phyloP scores from a whole-genome alignment of 169 alveolate species.

The Cryptosporidium felis region DNA sequence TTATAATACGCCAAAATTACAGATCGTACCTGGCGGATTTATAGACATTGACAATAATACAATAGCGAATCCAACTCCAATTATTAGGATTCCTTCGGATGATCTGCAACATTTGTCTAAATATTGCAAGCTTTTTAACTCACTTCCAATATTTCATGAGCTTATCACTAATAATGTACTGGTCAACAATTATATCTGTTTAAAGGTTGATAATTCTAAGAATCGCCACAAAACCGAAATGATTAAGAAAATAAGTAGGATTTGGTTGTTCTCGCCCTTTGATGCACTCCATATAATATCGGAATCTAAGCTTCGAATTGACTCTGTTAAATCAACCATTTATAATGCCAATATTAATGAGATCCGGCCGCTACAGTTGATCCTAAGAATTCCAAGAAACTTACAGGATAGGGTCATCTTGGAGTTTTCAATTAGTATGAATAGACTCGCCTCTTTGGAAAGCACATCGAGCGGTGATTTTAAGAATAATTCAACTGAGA shows the following conservation, averaged over 20 bases:
- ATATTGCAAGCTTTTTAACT: constrained; percentile 1
- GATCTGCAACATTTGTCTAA: not conserved
- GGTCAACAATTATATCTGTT: not conserved
- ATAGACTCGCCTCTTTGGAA: not conserved
- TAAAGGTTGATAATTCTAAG: not conserved
- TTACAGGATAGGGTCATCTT: not conserved
- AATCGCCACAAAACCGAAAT: not conserved
- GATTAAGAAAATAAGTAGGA: constrained; percentile 1
- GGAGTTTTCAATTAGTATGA: not conserved
- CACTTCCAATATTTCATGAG: constrained; percentile 16
- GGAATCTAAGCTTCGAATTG: not conserved
- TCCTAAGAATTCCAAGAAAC: constrained; percentile 12
- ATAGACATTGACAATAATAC: constrained; percentile 4
- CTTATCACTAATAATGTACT: not conserved
- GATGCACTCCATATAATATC: not conserved
- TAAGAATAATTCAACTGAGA: no score
- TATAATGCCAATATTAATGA: constrained; percentile 33
- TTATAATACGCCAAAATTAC: constrained; percentile 33
- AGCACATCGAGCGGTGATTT: no score
- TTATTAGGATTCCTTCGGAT: constrained; percentile 13
- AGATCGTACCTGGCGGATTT: constrained; percentile 66
- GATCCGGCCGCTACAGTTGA: constrained; percentile 11
- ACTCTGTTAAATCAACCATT: not conserved
- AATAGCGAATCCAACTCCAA: constrained; percentile 52
- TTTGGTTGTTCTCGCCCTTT: constrained; percentile 56